These are phyloP conservation scores for Thelonectria blattea DNA, from an alignment of 2,329 filamentous ascomycete species.

Conservation along the genomic window DNA sequence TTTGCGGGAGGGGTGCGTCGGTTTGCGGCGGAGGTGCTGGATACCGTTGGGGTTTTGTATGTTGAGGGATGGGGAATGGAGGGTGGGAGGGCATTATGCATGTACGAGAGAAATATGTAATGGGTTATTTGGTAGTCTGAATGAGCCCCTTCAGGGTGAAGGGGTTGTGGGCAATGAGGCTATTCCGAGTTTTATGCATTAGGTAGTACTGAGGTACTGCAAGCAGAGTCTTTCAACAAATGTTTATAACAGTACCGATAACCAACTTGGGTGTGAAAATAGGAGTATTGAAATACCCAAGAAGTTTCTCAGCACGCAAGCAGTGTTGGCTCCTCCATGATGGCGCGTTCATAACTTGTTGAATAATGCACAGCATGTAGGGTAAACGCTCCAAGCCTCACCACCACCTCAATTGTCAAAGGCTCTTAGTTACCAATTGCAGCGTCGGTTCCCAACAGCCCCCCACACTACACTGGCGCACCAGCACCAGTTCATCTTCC, in stretches of 20 bases:
- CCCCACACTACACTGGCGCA: conserved; percentile 11
- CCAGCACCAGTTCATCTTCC: conserved; percentile 14
- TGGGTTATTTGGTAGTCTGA: neutral
- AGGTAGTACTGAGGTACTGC: no score
- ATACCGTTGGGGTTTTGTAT: conserved; percentile 13
- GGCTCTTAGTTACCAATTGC: neutral
- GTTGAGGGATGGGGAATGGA: conserved; percentile 1
- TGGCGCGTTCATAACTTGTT: neutral
- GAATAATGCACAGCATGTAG: neutral
- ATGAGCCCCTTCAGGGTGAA: neutral
- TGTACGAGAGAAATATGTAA: conserved; percentile 19
- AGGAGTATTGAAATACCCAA: no score
- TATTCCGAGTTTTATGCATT: no score
- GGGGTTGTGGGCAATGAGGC: no score
- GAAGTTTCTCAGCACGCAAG: no score
- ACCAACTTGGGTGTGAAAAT: no score
- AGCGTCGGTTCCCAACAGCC: neutral
- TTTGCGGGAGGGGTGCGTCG: conserved; percentile 11
- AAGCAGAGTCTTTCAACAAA: no score
- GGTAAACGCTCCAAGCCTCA: neutral
- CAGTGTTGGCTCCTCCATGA: no score
- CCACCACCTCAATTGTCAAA: neutral
- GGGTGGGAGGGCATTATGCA: neutral
- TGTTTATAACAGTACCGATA: no score
- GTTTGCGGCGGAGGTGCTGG: conserved; percentile 13